Evolutionary conservation across 371 early-diverging fungal genomes (phyloP).

Genomic region (Conidiobolus incongruus): DNA sequence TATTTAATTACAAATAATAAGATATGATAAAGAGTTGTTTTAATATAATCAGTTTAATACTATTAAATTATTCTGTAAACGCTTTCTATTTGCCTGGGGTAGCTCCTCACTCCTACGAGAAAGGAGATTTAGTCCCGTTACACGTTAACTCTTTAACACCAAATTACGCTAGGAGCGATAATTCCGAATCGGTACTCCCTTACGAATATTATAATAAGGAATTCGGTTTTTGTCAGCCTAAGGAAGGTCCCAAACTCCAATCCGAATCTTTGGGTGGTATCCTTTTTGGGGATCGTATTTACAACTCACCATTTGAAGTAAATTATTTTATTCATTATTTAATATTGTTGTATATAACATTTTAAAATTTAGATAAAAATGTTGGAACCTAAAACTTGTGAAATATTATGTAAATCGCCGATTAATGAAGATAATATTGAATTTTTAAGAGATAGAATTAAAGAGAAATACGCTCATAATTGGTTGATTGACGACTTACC

Average conservation of each 20-base stretch:
- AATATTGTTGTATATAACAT: neutral
- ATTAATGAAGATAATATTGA: conserved; percentile 46
- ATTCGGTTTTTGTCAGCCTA: conserved; percentile 71
- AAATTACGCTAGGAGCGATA: conserved; percentile 19
- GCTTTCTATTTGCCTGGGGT: conserved; percentile 87
- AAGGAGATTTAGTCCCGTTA: conserved; percentile 42
- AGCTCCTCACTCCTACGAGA: conserved; percentile 64
- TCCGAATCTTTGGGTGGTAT: conserved; percentile 76
- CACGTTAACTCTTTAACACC: conserved; percentile 80
- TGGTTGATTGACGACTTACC: conserved; percentile 82
- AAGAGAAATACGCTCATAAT: conserved; percentile 56
- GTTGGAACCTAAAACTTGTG: conserved; percentile 25
- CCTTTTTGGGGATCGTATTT: conserved; percentile 91
- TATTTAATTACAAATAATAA: no score
- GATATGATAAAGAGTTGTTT: no score
- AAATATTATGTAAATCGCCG: conserved; percentile 27
- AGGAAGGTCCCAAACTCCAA: conserved; percentile 33
- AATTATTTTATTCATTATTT: neutral
- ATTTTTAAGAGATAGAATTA: conserved; percentile 67
- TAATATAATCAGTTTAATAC: no score
- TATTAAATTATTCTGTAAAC: conserved; percentile 3
- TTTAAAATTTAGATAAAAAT: conserved; percentile 24
- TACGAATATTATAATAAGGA: conserved; percentile 64
- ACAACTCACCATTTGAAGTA: conserved; percentile 61
- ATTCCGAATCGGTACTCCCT: conserved; percentile 50